Evolutionary conservation across 2,329 filamentous ascomycete genomes (phyloP).

Genomic region (Aspergillus proliferans): DNA sequence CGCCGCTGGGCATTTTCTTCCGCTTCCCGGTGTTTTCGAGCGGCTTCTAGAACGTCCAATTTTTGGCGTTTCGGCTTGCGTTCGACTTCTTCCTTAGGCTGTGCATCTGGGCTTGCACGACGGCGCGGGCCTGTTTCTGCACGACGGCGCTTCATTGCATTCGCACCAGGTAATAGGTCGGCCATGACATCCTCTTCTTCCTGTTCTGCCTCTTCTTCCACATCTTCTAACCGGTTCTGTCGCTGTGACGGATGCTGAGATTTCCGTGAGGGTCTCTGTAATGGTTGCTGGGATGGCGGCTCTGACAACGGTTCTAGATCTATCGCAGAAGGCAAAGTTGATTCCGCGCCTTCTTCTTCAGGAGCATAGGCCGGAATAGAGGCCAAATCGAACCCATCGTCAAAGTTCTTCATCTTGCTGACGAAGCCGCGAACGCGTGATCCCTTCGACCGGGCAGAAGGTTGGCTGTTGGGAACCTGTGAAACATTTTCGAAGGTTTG

Average conservation of each 20-base stretch:
- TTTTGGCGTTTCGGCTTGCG: conserved; percentile 50
- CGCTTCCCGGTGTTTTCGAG: conserved; percentile 47
- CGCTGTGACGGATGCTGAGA: conserved; percentile 20
- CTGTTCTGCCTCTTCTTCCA: conserved; percentile 40
- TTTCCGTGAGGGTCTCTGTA: conserved; percentile 19
- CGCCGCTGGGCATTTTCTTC: conserved; percentile 49
- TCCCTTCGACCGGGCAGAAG: conserved; percentile 13
- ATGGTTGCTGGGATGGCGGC: neutral
- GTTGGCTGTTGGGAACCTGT: conserved; percentile 6
- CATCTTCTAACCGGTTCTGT: conserved; percentile 18
- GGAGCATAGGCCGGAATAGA: conserved; percentile 32
- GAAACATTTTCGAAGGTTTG: conserved; percentile 4
- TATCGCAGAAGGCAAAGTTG: conserved; percentile 13
- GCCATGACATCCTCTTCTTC: conserved; percentile 57
- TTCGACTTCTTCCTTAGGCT: conserved; percentile 22
- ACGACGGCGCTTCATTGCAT: conserved; percentile 71
- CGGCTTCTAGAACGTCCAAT: conserved; percentile 63
- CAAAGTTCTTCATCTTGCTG: conserved; percentile 67
- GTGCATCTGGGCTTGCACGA: conserved; percentile 17
- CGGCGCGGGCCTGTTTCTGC: conserved; percentile 54
- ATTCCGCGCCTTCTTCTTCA: conserved; percentile 14
- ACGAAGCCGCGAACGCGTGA: conserved; percentile 25
- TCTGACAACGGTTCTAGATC: conserved; percentile 10
- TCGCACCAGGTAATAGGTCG: conserved; percentile 67
- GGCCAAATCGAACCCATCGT: conserved; percentile 50